Percentiles rank a stretch among this genome's conserved stretches.
Evolutionary conservation across 352 stramenopile genomes (phyloP).

Genomic region (Globisporangium mamillatum): DNA sequence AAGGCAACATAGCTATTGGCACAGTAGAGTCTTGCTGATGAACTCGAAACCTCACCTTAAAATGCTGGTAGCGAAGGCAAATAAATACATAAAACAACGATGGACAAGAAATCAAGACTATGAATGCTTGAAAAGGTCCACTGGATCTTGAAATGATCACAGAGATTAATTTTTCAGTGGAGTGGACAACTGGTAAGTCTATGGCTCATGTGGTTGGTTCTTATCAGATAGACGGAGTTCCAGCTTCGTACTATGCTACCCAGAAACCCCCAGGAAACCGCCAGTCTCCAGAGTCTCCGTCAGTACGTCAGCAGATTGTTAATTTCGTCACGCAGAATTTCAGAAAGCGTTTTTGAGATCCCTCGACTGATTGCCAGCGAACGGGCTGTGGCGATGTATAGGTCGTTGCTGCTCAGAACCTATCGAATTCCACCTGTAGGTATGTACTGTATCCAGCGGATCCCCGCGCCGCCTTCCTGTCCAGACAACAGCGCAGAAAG

Average conservation of each 20-base stretch:
- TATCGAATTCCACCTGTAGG: not conserved
- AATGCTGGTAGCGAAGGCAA: not conserved
- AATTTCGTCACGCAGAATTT: not conserved
- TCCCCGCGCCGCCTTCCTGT: not conserved
- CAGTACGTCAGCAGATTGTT: not conserved
- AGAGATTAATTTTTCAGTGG: not conserved
- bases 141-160: not conserved
- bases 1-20: not conserved
- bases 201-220: not conserved
- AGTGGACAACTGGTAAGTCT: not conserved
- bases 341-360: not conserved
- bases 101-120: not conserved
- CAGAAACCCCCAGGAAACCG: not conserved
- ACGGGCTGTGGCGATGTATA: not conserved
- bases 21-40: not conserved
- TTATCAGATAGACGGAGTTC: not conserved
- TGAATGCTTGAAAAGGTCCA: not conserved
- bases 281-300: not conserved
- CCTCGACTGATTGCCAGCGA: not conserved
- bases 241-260: not conserved
- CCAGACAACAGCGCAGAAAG: not conserved
- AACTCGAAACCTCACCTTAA: not conserved
- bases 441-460: not conserved
- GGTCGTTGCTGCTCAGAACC: not conserved
- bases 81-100: not conserved